A percentile compares a stretch with the other conserved stretches of the same genome.
Conservation (phyloP, 106 monocot genomes). For the Dendrobium nobile region DNA sequence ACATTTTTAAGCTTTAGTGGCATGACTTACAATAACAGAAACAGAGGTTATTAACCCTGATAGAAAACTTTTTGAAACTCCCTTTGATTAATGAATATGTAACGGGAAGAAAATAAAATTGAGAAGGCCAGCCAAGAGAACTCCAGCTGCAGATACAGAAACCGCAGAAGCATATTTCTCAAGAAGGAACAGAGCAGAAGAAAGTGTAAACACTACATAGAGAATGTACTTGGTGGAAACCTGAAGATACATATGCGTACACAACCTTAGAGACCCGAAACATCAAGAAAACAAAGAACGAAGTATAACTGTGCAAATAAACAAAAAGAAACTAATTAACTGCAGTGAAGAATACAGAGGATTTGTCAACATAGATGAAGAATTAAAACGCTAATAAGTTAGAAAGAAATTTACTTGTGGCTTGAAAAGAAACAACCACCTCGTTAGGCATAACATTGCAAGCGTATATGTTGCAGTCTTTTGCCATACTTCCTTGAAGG, state of each 20-base stretch:
- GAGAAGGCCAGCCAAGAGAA: conserved; percentile 98
- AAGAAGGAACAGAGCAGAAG: conserved; percentile 86
- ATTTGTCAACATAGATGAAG: not conserved
- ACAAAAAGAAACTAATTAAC: not conserved
- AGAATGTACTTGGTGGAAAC: conserved; percentile 95
- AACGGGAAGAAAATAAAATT: conserved; percentile 63
- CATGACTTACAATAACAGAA: conserved; percentile 61
- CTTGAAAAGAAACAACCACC: conserved; percentile 99
- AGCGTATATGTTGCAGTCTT: conserved; percentile 71
- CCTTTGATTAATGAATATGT: conserved; percentile 68
- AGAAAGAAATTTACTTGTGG: conserved; percentile 66
- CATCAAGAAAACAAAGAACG: not conserved
- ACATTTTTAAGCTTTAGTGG: not conserved
- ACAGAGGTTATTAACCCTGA: conserved; percentile 60
- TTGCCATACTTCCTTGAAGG: conserved; percentile 88
- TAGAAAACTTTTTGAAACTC: conserved; percentile 40
- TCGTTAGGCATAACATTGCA: conserved; percentile 91
- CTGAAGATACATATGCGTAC: conserved; percentile 28
- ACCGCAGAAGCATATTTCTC: conserved; percentile 75
- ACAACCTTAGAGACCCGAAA: not conserved
- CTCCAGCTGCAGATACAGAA: conserved; percentile 79
- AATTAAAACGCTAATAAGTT: not conserved
- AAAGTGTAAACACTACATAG: conserved; percentile 92
- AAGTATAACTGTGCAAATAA: not conserved
- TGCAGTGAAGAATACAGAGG: not conserved